These are phyloP conservation scores for Apiospora sp. DNA, from an alignment of 2,329 filamentous ascomycete species.

Conservation along the genomic window DNA sequence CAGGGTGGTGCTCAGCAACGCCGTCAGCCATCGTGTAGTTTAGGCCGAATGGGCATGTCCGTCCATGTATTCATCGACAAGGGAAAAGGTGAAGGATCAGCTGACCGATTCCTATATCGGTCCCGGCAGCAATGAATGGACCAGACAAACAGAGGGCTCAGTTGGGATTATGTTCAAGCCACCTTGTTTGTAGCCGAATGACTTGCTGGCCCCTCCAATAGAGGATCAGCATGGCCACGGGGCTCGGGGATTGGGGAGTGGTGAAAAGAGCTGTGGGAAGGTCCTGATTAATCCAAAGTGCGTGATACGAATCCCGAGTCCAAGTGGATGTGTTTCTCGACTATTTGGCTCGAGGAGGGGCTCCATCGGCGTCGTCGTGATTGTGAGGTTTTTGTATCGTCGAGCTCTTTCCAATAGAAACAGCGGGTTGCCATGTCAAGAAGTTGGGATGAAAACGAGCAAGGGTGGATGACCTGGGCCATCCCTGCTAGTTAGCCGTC, in stretches of 20 bases:
- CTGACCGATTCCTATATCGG: background rate
- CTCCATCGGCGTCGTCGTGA: conserved; percentile 35
- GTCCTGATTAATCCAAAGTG: conserved; percentile 24
- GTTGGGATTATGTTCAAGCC: background rate
- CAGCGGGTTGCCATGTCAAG: conserved; percentile 37
- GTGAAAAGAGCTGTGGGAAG: conserved; percentile 22
- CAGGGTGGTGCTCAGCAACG: background rate
- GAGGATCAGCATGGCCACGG: background rate
- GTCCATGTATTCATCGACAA: background rate
- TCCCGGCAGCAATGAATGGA: conserved; percentile 1
- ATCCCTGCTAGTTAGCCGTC: conserved; percentile 18
- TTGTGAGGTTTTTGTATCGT: conserved; percentile 40
- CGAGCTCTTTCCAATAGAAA: conserved; percentile 41
- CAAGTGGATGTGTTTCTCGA: conserved; percentile 40
- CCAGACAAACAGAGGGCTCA: background rate
- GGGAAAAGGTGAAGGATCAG: conserved; percentile 12
- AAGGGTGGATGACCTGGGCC: conserved; percentile 5
- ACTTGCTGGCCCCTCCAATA: conserved; percentile 9
- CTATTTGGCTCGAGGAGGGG: conserved; percentile 39
- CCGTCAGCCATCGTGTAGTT: background rate
- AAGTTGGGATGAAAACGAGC: conserved; percentile 37
- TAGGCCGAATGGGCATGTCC: conserved; percentile 6
- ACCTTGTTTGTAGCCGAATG: background rate
- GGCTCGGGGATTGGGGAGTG: background rate
- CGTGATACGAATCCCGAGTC: conserved; percentile 37